Evolutionary conservation across 345 rosid species (phyloP).

Genomic region (Gossypium ekmanianum): DNA sequence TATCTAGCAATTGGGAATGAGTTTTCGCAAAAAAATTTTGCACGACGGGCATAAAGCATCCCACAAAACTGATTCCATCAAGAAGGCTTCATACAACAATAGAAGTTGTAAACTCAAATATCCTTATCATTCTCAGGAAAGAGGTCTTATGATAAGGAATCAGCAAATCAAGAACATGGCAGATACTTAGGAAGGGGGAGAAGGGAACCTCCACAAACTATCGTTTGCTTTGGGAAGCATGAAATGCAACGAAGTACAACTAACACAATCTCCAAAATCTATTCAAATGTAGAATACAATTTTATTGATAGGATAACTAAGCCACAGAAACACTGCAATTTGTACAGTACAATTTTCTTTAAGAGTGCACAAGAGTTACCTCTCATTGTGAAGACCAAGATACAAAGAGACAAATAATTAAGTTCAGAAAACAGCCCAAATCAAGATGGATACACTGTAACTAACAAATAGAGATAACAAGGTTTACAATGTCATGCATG

Average conservation of each 20-base stretch:
- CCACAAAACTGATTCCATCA: not conserved
- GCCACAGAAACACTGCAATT: constrained; percentile 4
- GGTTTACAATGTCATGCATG: not conserved
- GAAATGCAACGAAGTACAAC: not conserved
- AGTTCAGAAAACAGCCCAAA: constrained; percentile 7
- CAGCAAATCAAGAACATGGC: not conserved
- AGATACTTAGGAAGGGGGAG: too few relatives aligned
- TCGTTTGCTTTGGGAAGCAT: not conserved
- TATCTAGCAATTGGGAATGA: not conserved
- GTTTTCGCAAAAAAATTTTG: not conserved
- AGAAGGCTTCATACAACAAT: not conserved
- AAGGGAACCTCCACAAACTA: not conserved
- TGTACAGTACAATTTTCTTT: not conserved
- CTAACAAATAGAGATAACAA: not conserved
- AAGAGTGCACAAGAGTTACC: not conserved
- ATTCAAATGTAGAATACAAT: not conserved
- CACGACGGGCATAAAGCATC: not conserved
- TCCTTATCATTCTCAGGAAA: not conserved
- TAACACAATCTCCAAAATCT: constrained; percentile 9
- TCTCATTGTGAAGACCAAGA: not conserved
- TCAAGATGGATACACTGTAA: not conserved
- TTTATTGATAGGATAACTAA: not conserved
- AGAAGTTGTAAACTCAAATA: not conserved
- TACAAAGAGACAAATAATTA: not conserved
- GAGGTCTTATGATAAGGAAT: not conserved